These are phyloP conservation scores for Saturnispora galanensis DNA, from an alignment of 805 yeast genomes.

Conservation along the genomic window DNA sequence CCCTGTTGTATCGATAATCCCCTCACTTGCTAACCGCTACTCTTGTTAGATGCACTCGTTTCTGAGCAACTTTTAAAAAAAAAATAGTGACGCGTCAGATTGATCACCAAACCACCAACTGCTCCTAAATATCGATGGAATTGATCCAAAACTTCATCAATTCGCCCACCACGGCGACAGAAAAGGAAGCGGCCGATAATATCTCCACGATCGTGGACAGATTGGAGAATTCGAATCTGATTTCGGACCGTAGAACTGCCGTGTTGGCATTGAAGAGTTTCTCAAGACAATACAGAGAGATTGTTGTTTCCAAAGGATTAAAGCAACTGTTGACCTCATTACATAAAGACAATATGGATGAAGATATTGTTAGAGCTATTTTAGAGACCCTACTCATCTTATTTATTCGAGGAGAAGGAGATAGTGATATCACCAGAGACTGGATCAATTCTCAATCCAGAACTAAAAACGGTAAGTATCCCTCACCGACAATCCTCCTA, in stretches of 20 bases:
- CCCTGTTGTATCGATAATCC: too few species aligned
- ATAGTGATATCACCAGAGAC: slow-evolving; percentile 52
- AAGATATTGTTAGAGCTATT: slow-evolving; percentile 62
- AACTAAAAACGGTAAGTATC: slow-evolving; percentile 65
- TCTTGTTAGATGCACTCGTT: too few species aligned
- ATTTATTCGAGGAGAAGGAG: slow-evolving; percentile 55
- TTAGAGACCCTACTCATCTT: slow-evolving; percentile 78
- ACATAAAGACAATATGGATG: slow-evolving; percentile 54
- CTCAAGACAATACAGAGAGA: slow-evolving; percentile 79
- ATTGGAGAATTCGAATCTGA: slow-evolving; percentile 66
- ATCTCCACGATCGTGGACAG: slow-evolving; percentile 86
- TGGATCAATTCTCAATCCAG: slow-evolving; percentile 73
- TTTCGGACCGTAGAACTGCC: slow-evolving; percentile 86
- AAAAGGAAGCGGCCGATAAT: slow-evolving; percentile 55
- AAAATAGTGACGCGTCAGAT: not conserved
- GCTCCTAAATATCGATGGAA: slow-evolving; percentile 19
- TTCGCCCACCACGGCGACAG: slow-evolving; percentile 24
- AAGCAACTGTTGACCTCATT: slow-evolving; percentile 62
- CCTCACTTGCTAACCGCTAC: too few species aligned
- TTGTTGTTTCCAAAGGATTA: slow-evolving; percentile 80
- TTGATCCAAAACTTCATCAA: slow-evolving; percentile 27
- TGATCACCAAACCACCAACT: too few species aligned
- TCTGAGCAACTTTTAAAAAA: not conserved
- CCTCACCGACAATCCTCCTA: slow-evolving; percentile 56
- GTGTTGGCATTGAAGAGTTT: slow-evolving; percentile 82